phyloP scores from a whole-genome alignment of 371 early-diverging fungal species.

The Apophysomyces ossiformis region DNA sequence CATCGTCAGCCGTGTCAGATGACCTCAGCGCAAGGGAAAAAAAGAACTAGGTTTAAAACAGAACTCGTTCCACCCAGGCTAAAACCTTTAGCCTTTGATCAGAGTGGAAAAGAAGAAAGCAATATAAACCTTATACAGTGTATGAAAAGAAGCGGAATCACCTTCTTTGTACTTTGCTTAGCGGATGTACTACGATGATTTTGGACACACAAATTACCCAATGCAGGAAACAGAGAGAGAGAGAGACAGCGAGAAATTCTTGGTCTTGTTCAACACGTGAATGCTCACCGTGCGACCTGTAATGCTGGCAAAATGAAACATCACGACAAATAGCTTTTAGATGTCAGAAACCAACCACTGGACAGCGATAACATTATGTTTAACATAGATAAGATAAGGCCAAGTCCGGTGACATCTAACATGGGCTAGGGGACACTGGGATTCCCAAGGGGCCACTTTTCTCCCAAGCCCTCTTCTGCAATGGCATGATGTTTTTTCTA shows the following conservation, averaged over 20 bases:
- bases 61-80: background rate
- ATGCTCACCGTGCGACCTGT: too few species aligned
- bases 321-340: background rate
- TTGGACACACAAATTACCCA: too few species aligned
- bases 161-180: background rate
- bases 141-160: background rate
- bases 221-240: too few species aligned
- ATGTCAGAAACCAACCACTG: constrained; percentile 10
- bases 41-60: background rate
- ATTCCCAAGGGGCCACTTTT: background rate
- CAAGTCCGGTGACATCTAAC: background rate
- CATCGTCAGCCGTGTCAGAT: background rate
- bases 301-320: constrained; percentile 8
- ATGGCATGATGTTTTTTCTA: background rate
- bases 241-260: too few species aligned
- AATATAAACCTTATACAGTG: background rate
- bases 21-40: background rate
- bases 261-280: too few species aligned
- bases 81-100: background rate
- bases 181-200: background rate
- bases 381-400: constrained; percentile 7
- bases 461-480: background rate
- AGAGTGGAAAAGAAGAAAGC: background rate
- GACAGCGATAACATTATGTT: background rate
- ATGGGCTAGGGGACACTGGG: too few species aligned